These are phyloP conservation scores for Xylariaceae sp. DNA, from an alignment of 2,329 filamentous ascomycete species.

Conservation along the genomic window DNA sequence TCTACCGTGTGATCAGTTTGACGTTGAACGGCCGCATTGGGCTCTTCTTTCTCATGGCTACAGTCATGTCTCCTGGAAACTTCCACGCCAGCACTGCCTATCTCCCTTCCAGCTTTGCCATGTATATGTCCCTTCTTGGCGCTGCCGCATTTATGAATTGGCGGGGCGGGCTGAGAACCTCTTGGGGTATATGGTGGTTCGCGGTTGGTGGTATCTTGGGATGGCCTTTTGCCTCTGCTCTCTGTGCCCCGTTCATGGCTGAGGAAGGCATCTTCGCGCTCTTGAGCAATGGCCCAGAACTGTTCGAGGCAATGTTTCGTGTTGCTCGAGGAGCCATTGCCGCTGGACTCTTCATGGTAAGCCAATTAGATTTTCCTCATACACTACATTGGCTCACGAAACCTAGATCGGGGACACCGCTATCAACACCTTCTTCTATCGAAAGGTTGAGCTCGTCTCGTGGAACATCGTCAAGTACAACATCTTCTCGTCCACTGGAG, in stretches of 20 bases:
- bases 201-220: slow-evolving; percentile 77
- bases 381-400: slow-evolving; percentile 5
- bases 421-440: slow-evolving; percentile 81
- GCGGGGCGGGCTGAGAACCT: slow-evolving; percentile 69
- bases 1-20: slow-evolving; percentile 71
- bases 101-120: slow-evolving; percentile 90
- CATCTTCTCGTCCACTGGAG: slow-evolving; percentile 72
- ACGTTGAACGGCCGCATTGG: slow-evolving; percentile 78
- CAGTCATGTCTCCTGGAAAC: slow-evolving; percentile 78
- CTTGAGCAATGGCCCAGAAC: slow-evolving; percentile 48
- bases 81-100: slow-evolving; percentile 86
- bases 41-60: slow-evolving; percentile 72
- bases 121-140: slow-evolving; percentile 87
- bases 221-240: slow-evolving; percentile 87
- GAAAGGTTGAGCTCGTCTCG: slow-evolving; percentile 66
- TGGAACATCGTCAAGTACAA: slow-evolving; percentile 97
- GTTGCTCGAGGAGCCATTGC: slow-evolving; percentile 60
- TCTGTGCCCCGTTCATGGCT: slow-evolving; percentile 70
- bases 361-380: slow-evolving; percentile 20
- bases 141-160: slow-evolving; percentile 87
- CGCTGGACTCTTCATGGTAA: slow-evolving; percentile 61
- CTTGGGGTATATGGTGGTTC: slow-evolving; percentile 84
- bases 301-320: slow-evolving; percentile 53
- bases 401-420: slow-evolving; percentile 58
- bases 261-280: slow-evolving; percentile 62